These are phyloP conservation scores for Pythium brassicae DNA, from an alignment of 352 stramenopile species.

Conservation along the genomic window DNA sequence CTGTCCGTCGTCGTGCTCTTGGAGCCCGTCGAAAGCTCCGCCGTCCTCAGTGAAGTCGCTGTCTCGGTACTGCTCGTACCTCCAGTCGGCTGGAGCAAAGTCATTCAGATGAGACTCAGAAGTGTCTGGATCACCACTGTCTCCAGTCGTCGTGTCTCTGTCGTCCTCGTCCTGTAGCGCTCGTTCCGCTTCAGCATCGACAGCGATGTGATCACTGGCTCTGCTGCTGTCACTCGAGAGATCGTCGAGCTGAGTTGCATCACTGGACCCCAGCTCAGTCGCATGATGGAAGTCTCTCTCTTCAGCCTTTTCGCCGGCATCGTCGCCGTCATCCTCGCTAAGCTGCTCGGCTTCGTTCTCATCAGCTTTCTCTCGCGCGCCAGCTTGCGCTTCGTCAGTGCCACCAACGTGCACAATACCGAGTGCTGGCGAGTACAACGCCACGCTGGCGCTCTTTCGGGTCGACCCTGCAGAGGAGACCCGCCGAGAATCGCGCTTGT, in stretches of 20 bases:
- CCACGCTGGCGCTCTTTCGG: slow-evolving; percentile 1
- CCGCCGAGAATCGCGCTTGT: background rate
- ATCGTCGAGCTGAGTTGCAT: too few species aligned
- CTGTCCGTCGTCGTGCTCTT: background rate
- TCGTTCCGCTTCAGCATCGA: too few species aligned
- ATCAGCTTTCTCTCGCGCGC: too few species aligned
- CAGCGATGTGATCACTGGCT: too few species aligned
- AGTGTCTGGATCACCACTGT: too few species aligned
- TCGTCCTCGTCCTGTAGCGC: too few species aligned
- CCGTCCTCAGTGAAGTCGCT: background rate
- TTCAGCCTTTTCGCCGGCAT: background rate
- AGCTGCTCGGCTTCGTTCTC: background rate
- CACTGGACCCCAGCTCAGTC: background rate
- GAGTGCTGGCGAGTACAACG: background rate
- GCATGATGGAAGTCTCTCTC: too few species aligned
- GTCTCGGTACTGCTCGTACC: background rate
- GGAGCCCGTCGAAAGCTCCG: too few species aligned
- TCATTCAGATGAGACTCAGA: too few species aligned
- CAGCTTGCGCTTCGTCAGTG: background rate
- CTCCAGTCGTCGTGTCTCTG: too few species aligned
- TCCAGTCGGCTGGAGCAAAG: background rate
- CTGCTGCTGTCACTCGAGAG: too few species aligned
- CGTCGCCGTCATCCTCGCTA: background rate
- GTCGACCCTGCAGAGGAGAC: slow-evolving; percentile 13
- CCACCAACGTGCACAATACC: background rate